Percentiles rank a stretch among this genome's conserved stretches.
These are phyloP conservation scores for Spencermartinsiella europaea DNA, from an alignment of 805 yeast genomes.

Conservation along the genomic window DNA sequence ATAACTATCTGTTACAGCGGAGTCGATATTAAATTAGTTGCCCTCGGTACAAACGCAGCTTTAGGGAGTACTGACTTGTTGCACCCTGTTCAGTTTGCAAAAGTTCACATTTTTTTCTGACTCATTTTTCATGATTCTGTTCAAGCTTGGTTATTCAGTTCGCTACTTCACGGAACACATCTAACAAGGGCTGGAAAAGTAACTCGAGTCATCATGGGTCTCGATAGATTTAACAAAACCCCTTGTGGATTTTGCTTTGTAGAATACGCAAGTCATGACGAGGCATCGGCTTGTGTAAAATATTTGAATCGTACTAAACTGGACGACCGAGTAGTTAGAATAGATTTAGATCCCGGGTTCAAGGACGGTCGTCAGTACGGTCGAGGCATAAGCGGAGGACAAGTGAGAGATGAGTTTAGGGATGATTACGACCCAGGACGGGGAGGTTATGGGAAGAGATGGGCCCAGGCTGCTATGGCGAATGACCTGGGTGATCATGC, in stretches of 20 bases:
- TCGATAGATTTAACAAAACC: slow-evolving; percentile 82
- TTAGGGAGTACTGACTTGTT: no score
- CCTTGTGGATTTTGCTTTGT: slow-evolving; percentile 98
- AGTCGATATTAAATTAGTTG: no score
- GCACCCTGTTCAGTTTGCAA: no score
- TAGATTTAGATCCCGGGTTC: slow-evolving; percentile 95
- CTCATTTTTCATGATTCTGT: no score
- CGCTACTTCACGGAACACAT: no score
- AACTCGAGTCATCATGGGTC: slow-evolving; percentile 84
- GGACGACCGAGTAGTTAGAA: slow-evolving; percentile 74
- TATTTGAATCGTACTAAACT: slow-evolving; percentile 76
- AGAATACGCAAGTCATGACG: slow-evolving; percentile 60
- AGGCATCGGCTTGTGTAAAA: slow-evolving; percentile 78
- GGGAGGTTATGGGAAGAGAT: slow-evolving; percentile 38
- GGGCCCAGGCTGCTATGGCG: slow-evolving; percentile 15
- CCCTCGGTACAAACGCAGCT: no score
- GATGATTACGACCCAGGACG: slow-evolving; percentile 41
- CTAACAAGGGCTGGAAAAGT: slow-evolving; percentile 34
- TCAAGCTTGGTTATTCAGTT: no score
- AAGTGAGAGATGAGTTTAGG: slow-evolving; percentile 64
- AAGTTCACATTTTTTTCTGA: no score
- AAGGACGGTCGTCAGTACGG: slow-evolving; percentile 95
- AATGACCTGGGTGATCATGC: neutral
- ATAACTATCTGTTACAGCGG: no score
- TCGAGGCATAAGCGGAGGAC: slow-evolving; percentile 90